Base-by-base conservation (phyloP, 805 yeast species). In the Grigorovia jiainica region DNA sequence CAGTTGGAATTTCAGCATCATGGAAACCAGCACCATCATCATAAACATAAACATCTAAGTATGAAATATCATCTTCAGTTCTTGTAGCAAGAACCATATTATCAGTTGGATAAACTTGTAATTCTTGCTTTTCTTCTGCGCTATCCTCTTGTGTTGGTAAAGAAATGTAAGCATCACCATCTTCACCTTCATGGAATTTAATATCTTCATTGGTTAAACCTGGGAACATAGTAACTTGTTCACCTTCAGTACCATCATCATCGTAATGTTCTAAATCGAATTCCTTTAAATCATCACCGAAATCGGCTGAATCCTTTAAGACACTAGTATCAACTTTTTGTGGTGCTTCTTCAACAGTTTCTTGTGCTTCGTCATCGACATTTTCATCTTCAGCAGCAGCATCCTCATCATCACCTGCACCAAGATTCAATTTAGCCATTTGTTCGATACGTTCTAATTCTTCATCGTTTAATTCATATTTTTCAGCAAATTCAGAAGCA, bases 41-140 rank as follows among this genome's bases (percentile, higher is more conserved):
- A 60, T 89, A 92, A 19, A 92, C 84, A 55, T 90, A 90, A 3
- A 90, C 94, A 55, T 92, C 97, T 56, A 92, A 69, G 57, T 82
- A 84, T 6, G 96, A 87, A 36, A 92, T 72, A 39, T 90, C 97
- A 62, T 92, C 98, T 59, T 92, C 97, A 3, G 98, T 92, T 68
- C 95, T 80, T 1, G 97, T 81, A 7, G 95, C 87, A 50, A 92
- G 72, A 24, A 92, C 74, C 67, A 92, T 65, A 59, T 87, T 92
- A 63, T 92, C 98, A 1, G 92, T 80, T 37, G 95, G 90, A 54
- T 82, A 79, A 33, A 92, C 78, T 58, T 85, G 95, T 54, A 79
- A 68, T 60, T 90, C 97, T 48, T 79, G 74, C 53, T 81, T 81
- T 48, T 86, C 96, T 61, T 87, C 94, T 36, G 73, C 73, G 3